Conservation (phyloP, 1,139 yeast species). For the Taiozyma sp. region DNA sequence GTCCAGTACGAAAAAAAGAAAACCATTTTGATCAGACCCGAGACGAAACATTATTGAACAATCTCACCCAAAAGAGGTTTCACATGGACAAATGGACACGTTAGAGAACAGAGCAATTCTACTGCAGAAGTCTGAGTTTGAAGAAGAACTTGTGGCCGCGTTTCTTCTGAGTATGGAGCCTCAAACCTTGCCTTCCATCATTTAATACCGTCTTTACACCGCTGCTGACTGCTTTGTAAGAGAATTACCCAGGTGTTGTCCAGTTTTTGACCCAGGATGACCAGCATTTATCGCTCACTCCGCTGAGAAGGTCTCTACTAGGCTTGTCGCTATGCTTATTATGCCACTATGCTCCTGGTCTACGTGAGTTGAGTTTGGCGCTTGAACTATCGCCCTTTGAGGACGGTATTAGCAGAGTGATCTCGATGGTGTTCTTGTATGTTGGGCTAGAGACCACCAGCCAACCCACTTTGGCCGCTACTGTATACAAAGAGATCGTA, state of each 20-base stretch:
- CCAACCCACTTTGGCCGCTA: not conserved
- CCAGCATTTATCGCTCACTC: not conserved
- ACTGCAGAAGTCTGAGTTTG: not conserved
- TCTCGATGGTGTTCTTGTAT: not conserved
- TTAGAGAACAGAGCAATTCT: not conserved
- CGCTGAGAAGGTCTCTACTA: conserved; percentile 7
- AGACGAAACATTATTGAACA: too few relatives aligned
- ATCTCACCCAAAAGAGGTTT: too few relatives aligned
- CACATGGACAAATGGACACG: not conserved
- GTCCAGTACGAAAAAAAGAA: not conserved
- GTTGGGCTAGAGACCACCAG: not conserved
- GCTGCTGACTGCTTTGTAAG: conserved; percentile 1
- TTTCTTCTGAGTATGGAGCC: not conserved
- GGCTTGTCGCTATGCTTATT: conserved; percentile 12
- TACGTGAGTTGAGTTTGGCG: conserved; percentile 15
- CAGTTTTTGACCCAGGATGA: not conserved
- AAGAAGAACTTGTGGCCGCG: not conserved
- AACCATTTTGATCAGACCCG: too few relatives aligned
- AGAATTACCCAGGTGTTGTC: conserved; percentile 7
- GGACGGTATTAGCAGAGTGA: not conserved
- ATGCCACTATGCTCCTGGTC: conserved; percentile 9
- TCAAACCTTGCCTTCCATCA: not conserved
- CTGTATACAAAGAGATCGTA: not conserved
- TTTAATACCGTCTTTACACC: too few relatives aligned
- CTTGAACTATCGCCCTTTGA: conserved; percentile 4